A percentile compares a stretch with the other conserved stretches of the same genome.
phyloP scores from a whole-genome alignment of 108 stramenopile species.

The Nitzschia sp. region DNA sequence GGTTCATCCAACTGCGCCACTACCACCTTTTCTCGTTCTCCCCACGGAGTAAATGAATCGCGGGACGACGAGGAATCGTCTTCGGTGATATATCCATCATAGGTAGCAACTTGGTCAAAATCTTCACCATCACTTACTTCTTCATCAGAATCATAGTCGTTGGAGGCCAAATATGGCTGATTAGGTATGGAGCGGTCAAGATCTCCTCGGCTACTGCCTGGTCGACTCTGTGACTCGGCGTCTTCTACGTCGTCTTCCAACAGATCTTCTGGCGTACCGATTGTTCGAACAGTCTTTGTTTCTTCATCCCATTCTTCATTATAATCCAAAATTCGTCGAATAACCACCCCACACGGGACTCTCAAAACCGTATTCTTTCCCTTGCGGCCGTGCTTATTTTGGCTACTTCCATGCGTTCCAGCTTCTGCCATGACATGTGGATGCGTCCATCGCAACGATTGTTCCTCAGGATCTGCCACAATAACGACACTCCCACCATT shows the following conservation, averaged over 20 bases:
- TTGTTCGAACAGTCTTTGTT: conserved; percentile 26
- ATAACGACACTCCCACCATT: conserved; percentile 76
- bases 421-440: conserved; percentile 61
- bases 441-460: conserved; percentile 57
- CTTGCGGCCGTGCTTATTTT: conserved; percentile 62
- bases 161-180: conserved; percentile 26
- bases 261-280: conserved; percentile 20
- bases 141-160: conserved; percentile 35
- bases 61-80: conserved; percentile 29
- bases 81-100: background rate
- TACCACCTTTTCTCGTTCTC: conserved; percentile 58
- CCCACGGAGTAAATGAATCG: conserved; percentile 31
- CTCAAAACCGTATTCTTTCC: conserved; percentile 71
- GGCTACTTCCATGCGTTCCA: conserved; percentile 59
- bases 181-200: background rate
- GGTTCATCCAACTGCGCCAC: conserved; percentile 82
- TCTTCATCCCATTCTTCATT: conserved; percentile 64
- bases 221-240: background rate
- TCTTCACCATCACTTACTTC: conserved; percentile 27
- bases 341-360: conserved; percentile 87
- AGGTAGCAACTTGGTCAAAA: background rate
- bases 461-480: conserved; percentile 66
- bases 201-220: background rate
- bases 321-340: conserved; percentile 69
- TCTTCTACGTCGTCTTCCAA: conserved; percentile 22